Conservation (phyloP, 805 yeast genomes). For the Ogataea glucozyma region DNA sequence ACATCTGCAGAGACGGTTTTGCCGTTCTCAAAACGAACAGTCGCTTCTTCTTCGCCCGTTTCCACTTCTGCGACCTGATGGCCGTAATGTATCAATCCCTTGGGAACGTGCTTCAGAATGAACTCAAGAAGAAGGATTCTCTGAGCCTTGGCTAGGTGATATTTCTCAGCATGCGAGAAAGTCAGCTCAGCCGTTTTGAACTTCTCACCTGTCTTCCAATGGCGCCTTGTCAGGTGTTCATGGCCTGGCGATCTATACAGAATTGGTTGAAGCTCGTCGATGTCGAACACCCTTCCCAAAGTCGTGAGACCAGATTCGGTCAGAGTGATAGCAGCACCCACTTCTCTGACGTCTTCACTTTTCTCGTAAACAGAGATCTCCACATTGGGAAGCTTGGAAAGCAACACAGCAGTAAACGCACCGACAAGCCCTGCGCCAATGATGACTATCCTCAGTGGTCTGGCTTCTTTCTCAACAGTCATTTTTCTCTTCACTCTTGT, state of each 20-base stretch:
- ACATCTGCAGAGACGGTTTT: conserved; percentile 3
- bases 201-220: conserved; percentile 15
- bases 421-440: conserved; percentile 15
- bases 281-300: conserved; percentile 6
- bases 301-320: conserved; percentile 10
- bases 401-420: conserved; percentile 10
- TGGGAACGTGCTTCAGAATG: conserved; percentile 6
- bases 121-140: conserved; percentile 8
- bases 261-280: conserved; percentile 8
- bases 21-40: conserved; percentile 1
- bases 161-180: background rate
- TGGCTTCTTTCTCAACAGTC: conserved; percentile 5
- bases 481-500: no score
- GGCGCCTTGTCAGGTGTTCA: conserved; percentile 10
- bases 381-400: conserved; percentile 10
- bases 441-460: conserved; percentile 10
- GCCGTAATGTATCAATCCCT: conserved; percentile 8
- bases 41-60: background rate
- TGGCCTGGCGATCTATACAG: conserved; percentile 5
- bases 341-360: conserved; percentile 9
- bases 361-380: conserved; percentile 11
- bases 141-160: conserved; percentile 8
- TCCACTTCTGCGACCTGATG: conserved; percentile 3
- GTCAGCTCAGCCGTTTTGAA: background rate
- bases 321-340: conserved; percentile 13